Base-by-base conservation (phyloP, 2,329 filamentous ascomycete species). In the Aspergillus uvarum region DNA sequence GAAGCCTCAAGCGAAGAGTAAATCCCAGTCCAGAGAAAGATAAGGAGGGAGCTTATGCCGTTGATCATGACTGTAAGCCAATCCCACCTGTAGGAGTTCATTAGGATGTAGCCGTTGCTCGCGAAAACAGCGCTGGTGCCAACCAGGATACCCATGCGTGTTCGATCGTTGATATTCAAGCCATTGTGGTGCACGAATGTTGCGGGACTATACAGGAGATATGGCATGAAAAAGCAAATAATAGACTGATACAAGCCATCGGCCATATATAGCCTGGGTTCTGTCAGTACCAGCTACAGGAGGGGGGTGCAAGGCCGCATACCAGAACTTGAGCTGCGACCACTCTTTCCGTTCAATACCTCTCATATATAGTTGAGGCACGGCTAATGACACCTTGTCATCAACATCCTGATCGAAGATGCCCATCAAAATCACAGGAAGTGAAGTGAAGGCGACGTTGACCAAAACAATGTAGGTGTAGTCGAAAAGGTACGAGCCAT, bases 51-150 rank as follows among this genome's bases (percentile, higher is more conserved):
- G 77, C 92, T 96, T 75, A 98, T 84, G 24, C 79, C 78, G 54
- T 96, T 89, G 63, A 97, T 89, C 60, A 96, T 80, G 22, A 93
- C 77, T 78, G 96, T 96, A 70, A 99, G 82, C 94, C 94, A 99
- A 75, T 99, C 95, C 95, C 95, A 99, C 62, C 94, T 87, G 76
- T 96, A 98, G 0, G 91, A 96, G 78, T 99, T 99, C 80, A 98
- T 87, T 65, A 99, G 81, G 67, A 99, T 91, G 80, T 98, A 99
- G 60, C 89, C 80, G 76, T 99, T 99, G 81, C 96, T 96, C 47
- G 91, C 89, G 67, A 96, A 80, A 60, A 99, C 88, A 6, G 91
- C 88, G 14, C 91, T 90, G 59, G 91, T 91, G 3, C 88, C 92
- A 68, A 97, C 87, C 74, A 95, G 96, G 56, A 91, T 85, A 69